phyloP scores from a whole-genome alignment of 805 yeast genomes.

The Candida boidinii region DNA sequence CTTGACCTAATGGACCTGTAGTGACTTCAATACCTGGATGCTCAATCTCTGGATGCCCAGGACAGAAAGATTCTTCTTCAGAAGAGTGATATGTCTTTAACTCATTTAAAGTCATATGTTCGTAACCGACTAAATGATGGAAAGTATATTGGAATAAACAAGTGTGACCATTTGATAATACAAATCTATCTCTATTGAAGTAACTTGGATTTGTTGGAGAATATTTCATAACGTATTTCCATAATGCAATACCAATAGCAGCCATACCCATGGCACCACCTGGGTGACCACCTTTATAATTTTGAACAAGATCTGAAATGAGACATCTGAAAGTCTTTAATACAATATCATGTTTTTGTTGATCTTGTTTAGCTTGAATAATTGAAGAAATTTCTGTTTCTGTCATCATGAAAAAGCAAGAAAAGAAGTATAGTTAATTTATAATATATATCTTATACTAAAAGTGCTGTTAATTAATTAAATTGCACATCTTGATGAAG shows the following conservation, averaged over 20 bases:
- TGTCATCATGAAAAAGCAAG: constrained; percentile 10
- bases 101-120: constrained; percentile 29
- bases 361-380: constrained; percentile 8
- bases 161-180: constrained; percentile 94
- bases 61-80: constrained; percentile 86
- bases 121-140: constrained; percentile 81
- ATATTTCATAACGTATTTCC: constrained; percentile 82
- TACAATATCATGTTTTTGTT: constrained; percentile 16
- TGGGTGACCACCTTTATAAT: constrained; percentile 69
- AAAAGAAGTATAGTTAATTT: too few species aligned
- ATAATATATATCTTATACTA: too few species aligned
- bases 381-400: constrained; percentile 2
- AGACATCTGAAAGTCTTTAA: constrained; percentile 19
- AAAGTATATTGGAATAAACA: constrained; percentile 82
- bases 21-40: constrained; percentile 93
- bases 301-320: constrained; percentile 19
- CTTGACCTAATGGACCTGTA: constrained; percentile 99
- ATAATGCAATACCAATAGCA: constrained; percentile 95
- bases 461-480: too few species aligned
- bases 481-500: too few species aligned
- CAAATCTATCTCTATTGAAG: constrained; percentile 94
- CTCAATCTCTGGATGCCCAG: constrained; percentile 96
- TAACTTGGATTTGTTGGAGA: constrained; percentile 88
- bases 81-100: constrained; percentile 40
- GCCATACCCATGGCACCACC: constrained; percentile 64